Evolutionary conservation across 2,329 filamentous ascomycete species (phyloP), one percentile per base, ranked within the genome.

Genomic region (Arthrobotrys megalospora): DNA sequence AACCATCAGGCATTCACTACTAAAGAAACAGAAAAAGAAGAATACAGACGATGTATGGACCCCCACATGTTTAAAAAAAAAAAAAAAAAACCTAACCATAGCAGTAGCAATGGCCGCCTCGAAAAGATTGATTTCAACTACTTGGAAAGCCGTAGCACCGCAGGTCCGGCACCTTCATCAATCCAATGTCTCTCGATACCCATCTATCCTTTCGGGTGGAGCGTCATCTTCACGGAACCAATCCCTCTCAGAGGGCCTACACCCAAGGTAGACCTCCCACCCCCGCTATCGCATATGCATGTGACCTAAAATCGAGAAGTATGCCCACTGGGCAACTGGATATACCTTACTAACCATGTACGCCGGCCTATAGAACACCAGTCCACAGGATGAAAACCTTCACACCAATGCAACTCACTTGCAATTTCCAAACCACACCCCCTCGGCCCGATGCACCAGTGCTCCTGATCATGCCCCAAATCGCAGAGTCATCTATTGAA

Each of bases 401-500:
- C 32, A 78, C 67, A 38, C 75, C 75, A 2, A 78, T 78, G 75
- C 75, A 78, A 36, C 67, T 78, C 14, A 78, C 75, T 11, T 78
- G 75, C 47, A 78, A 78, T 45, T 78, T 78, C 34, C 75, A 78
- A 55, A 78, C 75, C n/a, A 78, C 75, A 3, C 75, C 75, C 14
- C 52, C 67, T 19, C 70, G 71, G 52, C 60, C 62, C 6, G 53
- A 78, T 58, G 60, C 75, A 6, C 75, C 75, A 3, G 53, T 55
- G 10, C 67, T 78, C 41, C 55, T 78, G 6, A 38, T 78, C 45
- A 71, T 78, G 67, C 75, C 75, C 19, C 67, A 63, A 32, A 65
- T 78, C 5, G 14, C 43, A 10, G 75, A 78, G 48, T 28, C 43
- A 1, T 48, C 36, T n/a, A 36, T 32, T 7, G 68, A 64, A 8